These are phyloP conservation scores for Monosporozyma aerobia DNA, from an alignment of 805 yeast genomes.

Conservation along the genomic window DNA sequence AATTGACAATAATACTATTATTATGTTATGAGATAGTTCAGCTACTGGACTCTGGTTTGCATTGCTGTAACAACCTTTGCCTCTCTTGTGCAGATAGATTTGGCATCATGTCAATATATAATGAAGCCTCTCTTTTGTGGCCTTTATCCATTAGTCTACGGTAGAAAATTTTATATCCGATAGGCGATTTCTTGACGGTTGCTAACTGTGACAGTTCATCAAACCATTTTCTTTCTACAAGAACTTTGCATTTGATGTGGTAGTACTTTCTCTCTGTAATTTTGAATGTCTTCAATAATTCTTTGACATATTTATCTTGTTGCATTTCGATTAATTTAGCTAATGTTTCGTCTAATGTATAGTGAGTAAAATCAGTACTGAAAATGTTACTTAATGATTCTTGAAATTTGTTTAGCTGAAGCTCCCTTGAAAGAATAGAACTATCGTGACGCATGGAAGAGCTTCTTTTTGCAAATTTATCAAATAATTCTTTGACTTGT, in stretches of 20 bases:
- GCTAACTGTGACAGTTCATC: conserved; percentile 49
- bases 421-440: conserved; percentile 34
- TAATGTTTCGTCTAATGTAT: conserved; percentile 43
- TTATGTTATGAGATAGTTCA: background rate
- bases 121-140: conserved; percentile 49
- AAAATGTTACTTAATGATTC: conserved; percentile 35
- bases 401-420: conserved; percentile 37
- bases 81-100: conserved; percentile 37
- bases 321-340: conserved; percentile 36
- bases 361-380: conserved; percentile 33
- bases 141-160: conserved; percentile 44
- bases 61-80: conserved; percentile 42
- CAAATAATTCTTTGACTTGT: conserved; percentile 27
- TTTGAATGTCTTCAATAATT: conserved; percentile 43
- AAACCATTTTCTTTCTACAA: conserved; percentile 42
- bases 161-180: conserved; percentile 62
- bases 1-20: background rate
- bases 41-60: conserved; percentile 13
- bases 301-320: conserved; percentile 42
- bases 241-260: conserved; percentile 42
- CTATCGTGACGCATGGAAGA: conserved; percentile 13
- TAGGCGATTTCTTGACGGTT: conserved; percentile 48
- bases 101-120: conserved; percentile 47
- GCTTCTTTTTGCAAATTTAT: conserved; percentile 7
- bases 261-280: conserved; percentile 50